Base-by-base conservation (phyloP, 75 land plant species). In the Picea sitchensis region DNA sequence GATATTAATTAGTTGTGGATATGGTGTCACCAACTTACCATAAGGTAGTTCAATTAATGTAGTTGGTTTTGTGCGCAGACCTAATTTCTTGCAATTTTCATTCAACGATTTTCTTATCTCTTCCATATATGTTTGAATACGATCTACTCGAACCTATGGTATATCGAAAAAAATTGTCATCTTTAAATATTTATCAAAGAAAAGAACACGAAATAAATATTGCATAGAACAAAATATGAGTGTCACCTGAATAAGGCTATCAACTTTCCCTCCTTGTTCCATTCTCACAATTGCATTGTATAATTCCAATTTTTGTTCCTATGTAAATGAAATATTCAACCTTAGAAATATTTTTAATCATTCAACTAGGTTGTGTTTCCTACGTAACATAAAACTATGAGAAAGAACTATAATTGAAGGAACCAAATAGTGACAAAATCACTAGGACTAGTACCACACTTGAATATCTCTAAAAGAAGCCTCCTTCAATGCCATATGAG, bases 181-280 rank as follows among this genome's bases (percentile, higher is more conserved):
- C 23, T 13, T 64, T 20, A 82, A 63, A 9, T 9, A 2, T 36
- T 41, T 64, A 21, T 8, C n/a, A 38, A 58, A 77, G n/a, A 58
- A 51, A 21, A 20, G 5, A 5, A 34, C 31, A 81, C 15, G 3
- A 71, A 20, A n/a, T 6, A 0, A 20, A 44, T 20, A 3, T 71
- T 44, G 3, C 21, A 69, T 38, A 8, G n/a, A 4, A 71, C 17
- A 30, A 76, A 57, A 76, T 30, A 78, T 73, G 56, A 51, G 12
- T 9, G 12, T 51, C 78, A 92, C 99, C 98, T 94, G 98, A 68
- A 94, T 91, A 57, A 95, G 79, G 61, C 90, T 95, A 85, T 94
- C 96, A 34, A 87, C 87, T 76, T 84, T 87, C n/a, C 93, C 99
- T 77, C 93, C 98, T 82, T 88, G 94, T 83, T 96, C 94, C 88